These are phyloP conservation scores for Pyrenophora tritici-repentis DNA, from an alignment of 2,329 filamentous ascomycete species.

Conservation along the genomic window DNA sequence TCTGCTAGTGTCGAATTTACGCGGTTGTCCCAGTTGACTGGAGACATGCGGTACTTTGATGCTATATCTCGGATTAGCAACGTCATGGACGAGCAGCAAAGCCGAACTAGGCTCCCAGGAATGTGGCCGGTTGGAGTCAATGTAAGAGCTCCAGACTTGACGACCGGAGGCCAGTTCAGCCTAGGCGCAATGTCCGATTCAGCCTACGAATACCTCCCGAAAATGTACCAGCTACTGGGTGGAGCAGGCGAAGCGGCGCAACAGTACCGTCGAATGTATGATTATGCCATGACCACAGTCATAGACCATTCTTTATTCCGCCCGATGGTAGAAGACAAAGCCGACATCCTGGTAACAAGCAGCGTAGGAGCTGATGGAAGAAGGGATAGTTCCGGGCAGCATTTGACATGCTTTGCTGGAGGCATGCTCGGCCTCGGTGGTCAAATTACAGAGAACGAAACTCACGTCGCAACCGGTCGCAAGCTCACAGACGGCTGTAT, in stretches of 20 bases:
- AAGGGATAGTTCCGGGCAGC: slow-evolving; percentile 56
- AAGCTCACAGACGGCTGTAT: slow-evolving; percentile 65
- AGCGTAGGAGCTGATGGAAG: slow-evolving; percentile 37
- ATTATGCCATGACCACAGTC: slow-evolving; percentile 52
- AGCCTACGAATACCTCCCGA: slow-evolving; percentile 50
- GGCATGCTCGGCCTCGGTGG: slow-evolving; percentile 66
- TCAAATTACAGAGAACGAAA: slow-evolving; percentile 58
- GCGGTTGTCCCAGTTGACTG: slow-evolving; percentile 51
- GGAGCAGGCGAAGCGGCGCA: slow-evolving; percentile 53
- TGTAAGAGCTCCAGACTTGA: slow-evolving; percentile 47
- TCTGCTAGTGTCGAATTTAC: slow-evolving; percentile 55
- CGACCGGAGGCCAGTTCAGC: slow-evolving; percentile 42
- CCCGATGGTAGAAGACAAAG: slow-evolving; percentile 54
- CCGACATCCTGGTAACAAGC: slow-evolving; percentile 54
- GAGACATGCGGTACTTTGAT: slow-evolving; percentile 53
- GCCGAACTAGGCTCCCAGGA: slow-evolving; percentile 50
- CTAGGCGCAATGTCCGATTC: slow-evolving; percentile 45
- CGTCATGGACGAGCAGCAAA: slow-evolving; percentile 48
- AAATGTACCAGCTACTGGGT: slow-evolving; percentile 53
- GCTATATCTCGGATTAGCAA: slow-evolving; percentile 50
- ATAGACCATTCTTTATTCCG: slow-evolving; percentile 54
- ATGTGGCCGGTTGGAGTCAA: slow-evolving; percentile 55
- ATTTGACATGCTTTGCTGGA: slow-evolving; percentile 64
- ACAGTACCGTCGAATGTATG: slow-evolving; percentile 60
- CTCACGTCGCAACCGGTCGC: slow-evolving; percentile 60